Evolutionary conservation across 495 filamentous ascomycete genomes (phyloP).

Genomic region (Haplographium delicatum): DNA sequence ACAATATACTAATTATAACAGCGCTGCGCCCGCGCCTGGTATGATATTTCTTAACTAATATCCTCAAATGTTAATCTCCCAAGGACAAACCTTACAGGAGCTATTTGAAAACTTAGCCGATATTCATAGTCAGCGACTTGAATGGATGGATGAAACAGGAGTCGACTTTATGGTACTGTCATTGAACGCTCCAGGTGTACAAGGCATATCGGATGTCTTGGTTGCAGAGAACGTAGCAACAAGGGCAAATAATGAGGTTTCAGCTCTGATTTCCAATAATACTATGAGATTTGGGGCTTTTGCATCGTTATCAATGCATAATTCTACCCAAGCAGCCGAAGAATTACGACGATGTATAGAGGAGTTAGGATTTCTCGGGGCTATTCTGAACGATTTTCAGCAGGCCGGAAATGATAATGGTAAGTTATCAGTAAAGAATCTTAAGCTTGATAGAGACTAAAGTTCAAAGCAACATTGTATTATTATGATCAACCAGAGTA

Average conservation of each 20-base stretch:
- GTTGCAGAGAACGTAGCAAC: not conserved
- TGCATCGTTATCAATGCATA: not conserved
- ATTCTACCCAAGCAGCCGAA: not conserved
- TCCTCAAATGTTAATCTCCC: too few species aligned
- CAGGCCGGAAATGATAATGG: constrained; percentile 1
- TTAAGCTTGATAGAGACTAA: not conserved
- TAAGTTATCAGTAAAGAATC: not conserved
- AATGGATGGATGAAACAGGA: not conserved
- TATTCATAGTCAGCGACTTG: not conserved
- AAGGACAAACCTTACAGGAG: not conserved
- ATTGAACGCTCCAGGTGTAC: not conserved
- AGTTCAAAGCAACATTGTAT: not conserved
- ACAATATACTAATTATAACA: too few species aligned
- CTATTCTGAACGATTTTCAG: not conserved
- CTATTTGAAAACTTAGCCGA: not conserved
- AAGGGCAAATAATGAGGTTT: not conserved
- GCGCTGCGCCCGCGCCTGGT: too few species aligned
- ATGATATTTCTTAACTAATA: too few species aligned
- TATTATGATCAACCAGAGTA: not conserved
- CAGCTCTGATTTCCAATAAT: not conserved
- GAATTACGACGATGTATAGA: not conserved
- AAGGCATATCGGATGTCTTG: not conserved
- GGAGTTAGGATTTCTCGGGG: not conserved
- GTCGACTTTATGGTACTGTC: constrained; percentile 1
- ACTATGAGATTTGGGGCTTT: not conserved